Conservation (phyloP, 1,139 yeast genomes). For the Geotrichum reessii region DNA sequence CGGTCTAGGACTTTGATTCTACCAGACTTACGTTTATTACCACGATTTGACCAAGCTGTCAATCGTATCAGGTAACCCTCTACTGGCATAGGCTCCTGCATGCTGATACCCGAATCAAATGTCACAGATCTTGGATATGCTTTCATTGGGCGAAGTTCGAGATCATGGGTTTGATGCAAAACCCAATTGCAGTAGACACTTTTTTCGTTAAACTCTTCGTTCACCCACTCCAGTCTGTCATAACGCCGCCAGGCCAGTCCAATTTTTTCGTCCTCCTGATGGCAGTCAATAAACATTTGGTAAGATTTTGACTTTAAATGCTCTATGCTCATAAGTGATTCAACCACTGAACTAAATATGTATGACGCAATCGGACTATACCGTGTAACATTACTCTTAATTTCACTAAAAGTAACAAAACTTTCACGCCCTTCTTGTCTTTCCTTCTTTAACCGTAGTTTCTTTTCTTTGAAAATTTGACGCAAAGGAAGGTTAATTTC, state of each 20-base stretch:
- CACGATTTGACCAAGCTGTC: slow-evolving; percentile 47
- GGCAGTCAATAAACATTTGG: slow-evolving; percentile 14
- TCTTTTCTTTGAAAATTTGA: slow-evolving; percentile 3
- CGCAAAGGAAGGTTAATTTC: slow-evolving; percentile 40
- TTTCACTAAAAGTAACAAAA: neutral
- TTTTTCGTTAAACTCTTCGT: slow-evolving; percentile 45
- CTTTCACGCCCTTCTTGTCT: neutral
- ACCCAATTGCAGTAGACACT: slow-evolving; percentile 45
- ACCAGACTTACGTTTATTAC: slow-evolving; percentile 32
- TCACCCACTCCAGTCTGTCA: slow-evolving; percentile 75
- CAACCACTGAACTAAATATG: neutral
- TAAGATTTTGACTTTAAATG: neutral
- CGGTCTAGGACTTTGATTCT: slow-evolving; percentile 32
- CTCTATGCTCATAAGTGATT: neutral
- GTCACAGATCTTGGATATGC: slow-evolving; percentile 41
- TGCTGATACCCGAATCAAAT: slow-evolving; percentile 21
- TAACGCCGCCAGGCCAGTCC: slow-evolving; percentile 63
- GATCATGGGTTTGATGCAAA: slow-evolving; percentile 41
- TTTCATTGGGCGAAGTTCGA: slow-evolving; percentile 53
- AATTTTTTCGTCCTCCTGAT: slow-evolving; percentile 34
- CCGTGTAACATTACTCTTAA: neutral
- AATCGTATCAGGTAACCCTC: slow-evolving; percentile 74
- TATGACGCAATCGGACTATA: neutral
- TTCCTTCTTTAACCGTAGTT: neutral
- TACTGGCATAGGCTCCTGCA: slow-evolving; percentile 56